Evolutionary conservation across 164 flowering plant species (phyloP).

Genomic region (Litsea cubeba): DNA sequence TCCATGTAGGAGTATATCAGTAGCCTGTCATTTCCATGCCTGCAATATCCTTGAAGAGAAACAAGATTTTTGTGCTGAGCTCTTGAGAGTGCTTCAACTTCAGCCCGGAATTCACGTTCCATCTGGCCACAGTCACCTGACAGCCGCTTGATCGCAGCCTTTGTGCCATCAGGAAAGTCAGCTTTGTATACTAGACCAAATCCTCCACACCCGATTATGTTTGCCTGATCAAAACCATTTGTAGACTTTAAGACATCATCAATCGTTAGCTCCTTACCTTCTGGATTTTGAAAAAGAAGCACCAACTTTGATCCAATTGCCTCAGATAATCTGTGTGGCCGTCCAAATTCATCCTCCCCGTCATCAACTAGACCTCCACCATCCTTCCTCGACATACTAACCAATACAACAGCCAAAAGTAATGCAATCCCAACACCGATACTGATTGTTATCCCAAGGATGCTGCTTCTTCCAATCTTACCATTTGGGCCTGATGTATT

Average conservation of each 20-base stretch:
- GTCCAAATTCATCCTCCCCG: slow-evolving; percentile 39
- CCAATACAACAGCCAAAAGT: slow-evolving; percentile 41
- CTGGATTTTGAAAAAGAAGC: slow-evolving; percentile 48
- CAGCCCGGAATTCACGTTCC: slow-evolving; percentile 81
- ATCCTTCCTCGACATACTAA: slow-evolving; percentile 43
- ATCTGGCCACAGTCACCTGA: slow-evolving; percentile 84
- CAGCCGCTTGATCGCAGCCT: slow-evolving; percentile 75
- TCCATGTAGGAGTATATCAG: slow-evolving; percentile 81
- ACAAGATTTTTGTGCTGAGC: slow-evolving; percentile 84
- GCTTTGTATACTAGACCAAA: slow-evolving; percentile 77
- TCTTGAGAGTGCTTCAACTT: slow-evolving; percentile 80
- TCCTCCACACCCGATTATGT: slow-evolving; percentile 87
- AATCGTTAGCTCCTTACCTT: slow-evolving; percentile 56
- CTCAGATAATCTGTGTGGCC: slow-evolving; percentile 42
- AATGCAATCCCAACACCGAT: slow-evolving; percentile 53
- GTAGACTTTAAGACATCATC: slow-evolving; percentile 59
- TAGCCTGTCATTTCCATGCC: slow-evolving; percentile 53
- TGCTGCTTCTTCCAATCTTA: slow-evolving; percentile 38
- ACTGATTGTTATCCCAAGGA: slow-evolving; percentile 50
- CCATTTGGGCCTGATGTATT: slow-evolving; percentile 18
- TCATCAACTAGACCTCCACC: slow-evolving; percentile 26
- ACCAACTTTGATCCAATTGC: slow-evolving; percentile 45
- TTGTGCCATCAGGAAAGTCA: slow-evolving; percentile 53
- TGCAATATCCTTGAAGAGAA: slow-evolving; percentile 79
- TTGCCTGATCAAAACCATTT: slow-evolving; percentile 66